Evolutionary conservation across 306 rosid genomes (phyloP).

Genomic region (Luffa aegyptiaca): DNA sequence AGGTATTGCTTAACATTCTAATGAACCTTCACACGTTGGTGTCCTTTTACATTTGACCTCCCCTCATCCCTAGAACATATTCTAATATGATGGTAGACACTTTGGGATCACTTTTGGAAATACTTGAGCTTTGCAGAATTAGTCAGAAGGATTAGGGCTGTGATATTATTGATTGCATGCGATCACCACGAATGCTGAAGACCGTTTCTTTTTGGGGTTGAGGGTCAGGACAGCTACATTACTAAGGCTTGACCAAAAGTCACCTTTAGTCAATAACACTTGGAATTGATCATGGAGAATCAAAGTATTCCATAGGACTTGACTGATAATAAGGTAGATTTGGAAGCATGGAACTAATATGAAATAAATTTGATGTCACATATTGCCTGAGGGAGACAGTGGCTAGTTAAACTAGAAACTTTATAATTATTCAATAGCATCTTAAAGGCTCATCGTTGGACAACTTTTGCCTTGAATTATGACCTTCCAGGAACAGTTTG

Average conservation of each 20-base stretch:
- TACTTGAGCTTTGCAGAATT: neutral
- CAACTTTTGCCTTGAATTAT: neutral
- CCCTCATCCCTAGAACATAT: neutral
- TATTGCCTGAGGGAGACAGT: neutral
- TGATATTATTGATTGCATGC: neutral
- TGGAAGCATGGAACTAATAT: neutral
- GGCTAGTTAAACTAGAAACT: neutral
- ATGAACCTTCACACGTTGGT: neutral
- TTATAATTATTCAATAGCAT: neutral
- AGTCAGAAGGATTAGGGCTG: neutral
- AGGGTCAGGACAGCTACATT: neutral
- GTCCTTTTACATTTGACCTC: neutral
- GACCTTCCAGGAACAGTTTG: neutral
- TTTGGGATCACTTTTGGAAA: neutral
- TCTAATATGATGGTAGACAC: neutral
- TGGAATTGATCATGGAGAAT: neutral
- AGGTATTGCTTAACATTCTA: neutral
- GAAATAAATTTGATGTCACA: neutral
- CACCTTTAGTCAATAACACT: neutral
- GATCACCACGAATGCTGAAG: neutral
- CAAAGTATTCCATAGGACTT: neutral
- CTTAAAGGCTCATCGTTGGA: neutral
- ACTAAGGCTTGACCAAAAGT: neutral
- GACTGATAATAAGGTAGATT: neutral
- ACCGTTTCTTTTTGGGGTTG: neutral